Base-by-base conservation (phyloP, 2,329 filamentous ascomycete genomes). In the Alternaria arbusti region DNA sequence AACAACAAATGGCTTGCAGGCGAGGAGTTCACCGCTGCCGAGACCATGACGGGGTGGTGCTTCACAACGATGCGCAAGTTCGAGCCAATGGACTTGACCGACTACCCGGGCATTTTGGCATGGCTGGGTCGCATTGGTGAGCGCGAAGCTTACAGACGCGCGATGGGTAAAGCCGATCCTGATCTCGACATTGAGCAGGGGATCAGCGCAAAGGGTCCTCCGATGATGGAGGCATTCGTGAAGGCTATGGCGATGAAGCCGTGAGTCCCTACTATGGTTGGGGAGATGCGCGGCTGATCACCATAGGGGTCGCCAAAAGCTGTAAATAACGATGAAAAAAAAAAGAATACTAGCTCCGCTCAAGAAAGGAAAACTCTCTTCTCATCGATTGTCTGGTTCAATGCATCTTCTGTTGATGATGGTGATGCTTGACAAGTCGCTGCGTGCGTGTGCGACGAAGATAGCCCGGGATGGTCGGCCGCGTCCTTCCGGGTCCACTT, bases 1-100 rank as follows among this genome's bases (percentile, higher is more conserved):
- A 64, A 77, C 1, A 84, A 81, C 36, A 73, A 80, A 8, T 92
- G 85, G 82, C 78, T 92, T 22, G 88, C 86, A 0, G 90, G 89
- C 3, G 79, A 84, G 0, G 82, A 88, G 54, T 87, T 92, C 61
- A 90, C 87, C 0, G 87, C 83, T 1, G 90, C 90, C 1, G 90
- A 92, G 76, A 81, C 90, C 43, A 90, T 91, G 88, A 80, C 79
- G 5, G 82, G 89, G 0, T 90, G 86, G 70, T 81, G 83, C 13
- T 78, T 91, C 32, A 90, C 88, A 1, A 91, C 88, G 2, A 84
- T 88, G 83, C 81, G 89, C 15, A 80, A 82, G 52, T 90, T 87
- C 66, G 76, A 77, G 23, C 81, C 82, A 1, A 63, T 78, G n/a
- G 75, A 79, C 66, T 66, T 79, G 61, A 73, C 61, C 3, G 74